Conservation (phyloP, 2,329 filamentous ascomycete genomes). For the Nemania sp. region DNA sequence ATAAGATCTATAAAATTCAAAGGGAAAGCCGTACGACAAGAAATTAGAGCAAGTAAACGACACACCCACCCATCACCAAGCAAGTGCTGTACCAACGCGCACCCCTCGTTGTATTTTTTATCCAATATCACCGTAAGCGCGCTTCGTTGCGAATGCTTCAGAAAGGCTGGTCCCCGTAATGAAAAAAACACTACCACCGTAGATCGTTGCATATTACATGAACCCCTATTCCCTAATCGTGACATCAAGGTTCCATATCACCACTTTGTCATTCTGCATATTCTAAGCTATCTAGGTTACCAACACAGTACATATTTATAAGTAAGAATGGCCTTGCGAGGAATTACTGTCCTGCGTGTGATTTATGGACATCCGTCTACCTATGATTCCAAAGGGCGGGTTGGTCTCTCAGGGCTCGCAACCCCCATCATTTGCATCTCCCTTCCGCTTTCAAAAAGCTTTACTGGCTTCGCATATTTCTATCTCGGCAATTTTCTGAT, state of each 20-base stretch:
- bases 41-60: neutral
- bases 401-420: neutral
- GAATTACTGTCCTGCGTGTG: neutral
- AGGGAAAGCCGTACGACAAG: neutral
- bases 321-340: neutral
- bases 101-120: neutral
- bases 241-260: neutral
- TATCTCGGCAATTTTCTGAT: neutral
- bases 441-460: neutral
- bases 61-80: neutral
- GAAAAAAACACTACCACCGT: no score
- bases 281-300: no score
- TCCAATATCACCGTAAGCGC: neutral
- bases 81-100: neutral
- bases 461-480: neutral
- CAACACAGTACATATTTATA: neutral
- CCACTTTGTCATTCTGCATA: neutral
- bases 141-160: no score
- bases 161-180: neutral
- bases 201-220: no score
- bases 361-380: neutral
- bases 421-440: neutral
- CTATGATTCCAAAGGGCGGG: neutral
- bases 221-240: no score
- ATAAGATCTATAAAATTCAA: neutral